Percentiles rank a stretch among this genome's conserved stretches.
phyloP scores from a whole-genome alignment of 768 basidiomycete genomes.

The Hericium erinaceus region DNA sequence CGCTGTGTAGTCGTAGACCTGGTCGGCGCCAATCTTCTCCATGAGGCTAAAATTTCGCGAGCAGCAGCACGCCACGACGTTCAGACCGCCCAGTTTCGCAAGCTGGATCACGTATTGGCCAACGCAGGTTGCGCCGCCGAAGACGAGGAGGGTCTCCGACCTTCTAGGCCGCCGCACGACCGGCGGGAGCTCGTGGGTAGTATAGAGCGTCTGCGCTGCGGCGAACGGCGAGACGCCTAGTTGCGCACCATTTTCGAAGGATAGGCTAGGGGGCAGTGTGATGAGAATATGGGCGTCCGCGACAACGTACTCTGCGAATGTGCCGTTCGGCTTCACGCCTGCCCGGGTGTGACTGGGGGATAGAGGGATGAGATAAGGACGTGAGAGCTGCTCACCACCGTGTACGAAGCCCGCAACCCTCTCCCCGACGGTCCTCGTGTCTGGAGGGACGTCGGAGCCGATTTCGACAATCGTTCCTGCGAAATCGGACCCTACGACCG shows the following conservation, averaged over 20 bases:
- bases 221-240: conserved; percentile 5
- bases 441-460: conserved; percentile 5
- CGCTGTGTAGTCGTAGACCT: conserved; percentile 21
- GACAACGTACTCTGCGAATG: conserved; percentile 8
- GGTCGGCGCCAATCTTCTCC: conserved; percentile 24
- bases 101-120: conserved; percentile 27
- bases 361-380: neutral
- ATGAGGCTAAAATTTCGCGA: conserved; percentile 24
- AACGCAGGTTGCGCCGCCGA: conserved; percentile 21
- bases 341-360: neutral
- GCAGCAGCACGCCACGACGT: conserved; percentile 25
- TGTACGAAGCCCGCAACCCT: conserved; percentile 4
- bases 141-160: conserved; percentile 5
- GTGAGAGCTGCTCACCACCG: neutral
- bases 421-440: conserved; percentile 9
- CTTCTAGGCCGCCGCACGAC: conserved; percentile 1
- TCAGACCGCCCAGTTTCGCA: conserved; percentile 21
- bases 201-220: conserved; percentile 7
- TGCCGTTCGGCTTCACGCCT: neutral
- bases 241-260: conserved; percentile 12
- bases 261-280: conserved; percentile 3
- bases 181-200: neutral
- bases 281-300: conserved; percentile 1
- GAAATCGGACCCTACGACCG: conserved; percentile 8
- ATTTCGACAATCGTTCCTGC: conserved; percentile 10